These are phyloP conservation scores for Symbiotaphrina buchneri DNA, from an alignment of 495 filamentous ascomycete genomes.

Conservation along the genomic window DNA sequence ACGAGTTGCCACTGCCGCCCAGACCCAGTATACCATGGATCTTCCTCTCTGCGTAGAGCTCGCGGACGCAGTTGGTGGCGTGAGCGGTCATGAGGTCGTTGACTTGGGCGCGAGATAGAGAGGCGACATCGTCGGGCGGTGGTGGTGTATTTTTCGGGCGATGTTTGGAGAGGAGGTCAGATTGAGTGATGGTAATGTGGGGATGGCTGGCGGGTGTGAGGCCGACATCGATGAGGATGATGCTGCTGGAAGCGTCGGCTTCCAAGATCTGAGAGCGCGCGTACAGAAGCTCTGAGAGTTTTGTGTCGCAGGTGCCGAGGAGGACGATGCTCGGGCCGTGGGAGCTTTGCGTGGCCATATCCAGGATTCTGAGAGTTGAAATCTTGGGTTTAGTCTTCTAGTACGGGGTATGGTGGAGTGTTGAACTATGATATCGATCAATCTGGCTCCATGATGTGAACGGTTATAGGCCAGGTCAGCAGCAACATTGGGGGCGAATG, in stretches of 20 bases:
- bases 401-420: too few relatives aligned
- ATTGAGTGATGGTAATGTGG: constrained; percentile 22
- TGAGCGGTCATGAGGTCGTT: constrained; percentile 24
- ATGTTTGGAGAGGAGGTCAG: constrained; percentile 11
- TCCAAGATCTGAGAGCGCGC: constrained; percentile 23
- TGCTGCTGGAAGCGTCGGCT: too few relatives aligned
- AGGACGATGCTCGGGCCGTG: too few relatives aligned
- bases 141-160: constrained; percentile 2
- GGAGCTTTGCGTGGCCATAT: too few relatives aligned
- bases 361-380: too few relatives aligned
- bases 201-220: constrained; percentile 16
- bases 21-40: constrained; percentile 32
- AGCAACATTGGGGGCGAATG: too few relatives aligned
- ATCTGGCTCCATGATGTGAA: too few relatives aligned
- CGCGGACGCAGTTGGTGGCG: constrained; percentile 13
- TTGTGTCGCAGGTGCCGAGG: constrained; percentile 48
- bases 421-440: too few relatives aligned
- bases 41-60: constrained; percentile 10
- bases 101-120: constrained; percentile 24
- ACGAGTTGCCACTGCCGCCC: constrained; percentile 36
- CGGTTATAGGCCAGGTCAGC: too few relatives aligned
- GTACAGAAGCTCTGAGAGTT: constrained; percentile 35
- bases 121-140: constrained; percentile 12
- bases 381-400: too few relatives aligned
- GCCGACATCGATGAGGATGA: constrained; percentile 34